Evolutionary conservation across 495 filamentous ascomycete genomes (phyloP).

Genomic region (Aspergillus funiculosus): DNA sequence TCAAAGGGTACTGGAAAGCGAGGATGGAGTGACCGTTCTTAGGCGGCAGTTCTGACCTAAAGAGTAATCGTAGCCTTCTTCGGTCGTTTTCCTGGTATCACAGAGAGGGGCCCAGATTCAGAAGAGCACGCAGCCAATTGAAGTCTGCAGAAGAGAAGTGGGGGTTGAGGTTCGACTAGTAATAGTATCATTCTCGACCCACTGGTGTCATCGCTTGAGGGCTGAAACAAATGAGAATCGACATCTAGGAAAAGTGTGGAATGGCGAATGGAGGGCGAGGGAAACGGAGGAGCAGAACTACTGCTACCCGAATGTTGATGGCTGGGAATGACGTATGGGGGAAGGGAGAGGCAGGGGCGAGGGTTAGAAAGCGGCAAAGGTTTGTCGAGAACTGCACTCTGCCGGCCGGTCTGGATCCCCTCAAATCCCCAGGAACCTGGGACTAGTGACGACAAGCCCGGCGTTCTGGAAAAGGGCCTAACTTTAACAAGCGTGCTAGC

Average conservation of each 20-base stretch:
- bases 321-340: constrained; percentile 29
- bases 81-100: constrained; percentile 13
- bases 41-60: constrained; percentile 13
- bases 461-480: neutral
- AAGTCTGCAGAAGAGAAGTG: constrained; percentile 15
- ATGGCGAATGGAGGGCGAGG: constrained; percentile 18
- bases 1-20: constrained; percentile 15
- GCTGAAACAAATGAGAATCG: constrained; percentile 11
- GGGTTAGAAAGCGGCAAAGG: constrained; percentile 17
- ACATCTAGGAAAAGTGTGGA: constrained; percentile 16
- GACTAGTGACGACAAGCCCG: constrained; percentile 1
- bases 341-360: no score
- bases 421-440: constrained; percentile 8
- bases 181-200: constrained; percentile 34
- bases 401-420: constrained; percentile 20
- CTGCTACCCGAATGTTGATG: no score
- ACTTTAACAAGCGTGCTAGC: neutral
- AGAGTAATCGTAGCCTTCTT: constrained; percentile 7
- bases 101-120: constrained; percentile 15
- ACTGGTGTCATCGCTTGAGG: constrained; percentile 21
- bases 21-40: constrained; percentile 9
- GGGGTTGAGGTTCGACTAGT: constrained; percentile 18
- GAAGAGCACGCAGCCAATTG: constrained; percentile 20
- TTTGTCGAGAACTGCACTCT: constrained; percentile 8
- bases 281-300: constrained; percentile 6